Base-by-base conservation (phyloP, 768 basidiomycete genomes). In the Hygrocybe coccinea region DNA sequence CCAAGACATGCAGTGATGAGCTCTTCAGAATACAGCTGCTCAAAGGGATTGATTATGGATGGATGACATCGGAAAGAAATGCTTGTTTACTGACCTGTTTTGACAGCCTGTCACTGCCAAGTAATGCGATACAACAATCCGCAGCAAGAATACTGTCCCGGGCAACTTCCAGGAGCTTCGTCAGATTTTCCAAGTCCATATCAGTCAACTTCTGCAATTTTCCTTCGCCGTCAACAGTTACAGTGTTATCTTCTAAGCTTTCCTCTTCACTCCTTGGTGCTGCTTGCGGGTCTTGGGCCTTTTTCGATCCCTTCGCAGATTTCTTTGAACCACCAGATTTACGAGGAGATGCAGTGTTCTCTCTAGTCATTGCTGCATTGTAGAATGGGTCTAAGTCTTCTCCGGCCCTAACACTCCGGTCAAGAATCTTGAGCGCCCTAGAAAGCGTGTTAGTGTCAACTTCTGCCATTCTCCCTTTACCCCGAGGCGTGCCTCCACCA, bases 11-110 rank as follows among this genome's bases (percentile, higher is more conserved):
- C 74, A 0, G 85, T 85, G 58, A 99, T 91, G 10, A 94, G 77
- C 66, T 99, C 97, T 67, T 97, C 93, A 0, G 95, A 97, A 68
- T 95, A 95, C 8, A 97, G 74, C 89, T 95, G 64, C 15, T 25
- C 44, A 2, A 33, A 38, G n/a, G 54, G 37, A 38, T 17, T 44
- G 33, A 47, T 19, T 34, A 55, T 24, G 5, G 46, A 5, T 14
- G 34, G n/a, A 38, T 12, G 34, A 17, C 25, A 19, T 25, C 22
- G 29, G n/a, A 24, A n/a, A 34, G 7, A 45, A 22, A 22, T 22
- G 5, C 15, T 11, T 2, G 21, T 11, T 29, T 21, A 59, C 81
- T 36, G 46, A 92, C 94, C 80, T 94, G 90, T 68, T 95, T 95
- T 2, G 90, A 81, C 54, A 95, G 73, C 21, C 87, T 78, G 59